Evolutionary conservation across 805 yeast species (phyloP), one percentile per base, ranked within the genome.

Genomic region (Ogataea chonburiensis): DNA sequence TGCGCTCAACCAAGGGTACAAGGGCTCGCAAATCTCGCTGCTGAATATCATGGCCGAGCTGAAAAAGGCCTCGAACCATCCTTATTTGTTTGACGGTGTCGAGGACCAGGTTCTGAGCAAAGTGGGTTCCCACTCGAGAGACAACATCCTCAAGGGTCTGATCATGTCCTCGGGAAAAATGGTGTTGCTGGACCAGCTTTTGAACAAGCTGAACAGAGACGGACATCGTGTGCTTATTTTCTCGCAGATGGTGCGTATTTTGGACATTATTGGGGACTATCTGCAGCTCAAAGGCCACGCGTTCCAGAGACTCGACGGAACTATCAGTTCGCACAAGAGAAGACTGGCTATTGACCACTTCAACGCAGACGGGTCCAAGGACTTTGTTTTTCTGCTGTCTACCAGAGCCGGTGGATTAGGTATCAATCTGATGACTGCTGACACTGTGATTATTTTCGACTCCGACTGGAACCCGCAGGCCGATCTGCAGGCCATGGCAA

Each of bases 401-500:
- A 93, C 99, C 1, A 78, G 99, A 68, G 99, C 99, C 10, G 99
- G 99, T 68, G 99, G 99, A 37, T 71, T 93, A 43, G 99, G 99
- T 64, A 93, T 93, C 58, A 93, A 93, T 60, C 71, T 93, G 58
- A 93, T 93, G 98, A 93, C 98, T 5, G 99, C 99, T 3, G 99
- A 93, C 57, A 93, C 99, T 6, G 99, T 93, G 18, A 86, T 93
- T 50, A 91, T 93, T 25, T 93, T 93, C 64, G 98, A 93, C 63
- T 86, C 96, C 4, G 98, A 93, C 66, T 93, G 98, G 98, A 93
- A 93, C 58, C 98, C 98, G 0, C 98, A 93, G 61, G 98, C 98
- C 0, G 98, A 93, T 71, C 70, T 93, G 53, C 98, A 93, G 64
- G 98, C 98, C 1, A 93, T 93, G 98, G 98, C 98, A 0, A 79